phyloP scores from a whole-genome alignment of 2,329 filamentous ascomycete species.

The Torrubiella hemipterigena region DNA sequence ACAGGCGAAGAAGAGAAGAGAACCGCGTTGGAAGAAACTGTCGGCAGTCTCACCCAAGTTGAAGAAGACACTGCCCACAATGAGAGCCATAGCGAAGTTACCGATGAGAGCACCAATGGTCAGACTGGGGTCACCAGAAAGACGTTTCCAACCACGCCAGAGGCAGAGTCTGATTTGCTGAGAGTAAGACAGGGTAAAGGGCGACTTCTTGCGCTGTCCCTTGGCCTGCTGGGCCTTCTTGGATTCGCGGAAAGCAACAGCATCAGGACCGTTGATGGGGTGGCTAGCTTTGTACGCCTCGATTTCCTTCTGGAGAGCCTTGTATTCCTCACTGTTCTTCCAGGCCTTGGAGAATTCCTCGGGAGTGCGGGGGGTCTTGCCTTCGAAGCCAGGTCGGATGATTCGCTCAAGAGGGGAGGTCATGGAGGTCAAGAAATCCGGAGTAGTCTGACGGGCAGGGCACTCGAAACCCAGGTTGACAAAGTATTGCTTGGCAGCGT shows the following conservation, averaged over 20 bases:
- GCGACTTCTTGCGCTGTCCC: constrained; percentile 54
- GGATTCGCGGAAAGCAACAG: constrained; percentile 42
- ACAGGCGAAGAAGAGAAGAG: constrained; percentile 77
- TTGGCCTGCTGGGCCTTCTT: constrained; percentile 43
- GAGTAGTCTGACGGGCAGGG: constrained; percentile 53
- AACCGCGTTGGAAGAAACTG: constrained; percentile 70
- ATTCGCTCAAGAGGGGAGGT: constrained; percentile 46
- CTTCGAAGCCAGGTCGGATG: constrained; percentile 43
- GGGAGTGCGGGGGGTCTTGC: constrained; percentile 43
- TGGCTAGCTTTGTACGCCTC: constrained; percentile 41
- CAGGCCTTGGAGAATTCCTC: constrained; percentile 49
- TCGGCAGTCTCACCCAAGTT: constrained; percentile 52
- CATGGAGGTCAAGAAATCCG: constrained; percentile 63
- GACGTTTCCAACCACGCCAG: constrained; percentile 65
- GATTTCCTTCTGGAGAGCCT: constrained; percentile 39
- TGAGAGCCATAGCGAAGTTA: constrained; percentile 65
- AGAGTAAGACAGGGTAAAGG: constrained; percentile 66
- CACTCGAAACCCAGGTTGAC: constrained; percentile 55
- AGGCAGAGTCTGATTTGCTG: constrained; percentile 73
- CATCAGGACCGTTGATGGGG: constrained; percentile 43
- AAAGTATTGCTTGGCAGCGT: constrained; percentile 53
- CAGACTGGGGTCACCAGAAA: constrained; percentile 65
- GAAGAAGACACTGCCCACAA: constrained; percentile 73
- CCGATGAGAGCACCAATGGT: constrained; percentile 57
- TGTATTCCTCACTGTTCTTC: constrained; percentile 41